Evolutionary conservation across 805 yeast species (phyloP).

Genomic region (Spathaspora passalidarum): DNA sequence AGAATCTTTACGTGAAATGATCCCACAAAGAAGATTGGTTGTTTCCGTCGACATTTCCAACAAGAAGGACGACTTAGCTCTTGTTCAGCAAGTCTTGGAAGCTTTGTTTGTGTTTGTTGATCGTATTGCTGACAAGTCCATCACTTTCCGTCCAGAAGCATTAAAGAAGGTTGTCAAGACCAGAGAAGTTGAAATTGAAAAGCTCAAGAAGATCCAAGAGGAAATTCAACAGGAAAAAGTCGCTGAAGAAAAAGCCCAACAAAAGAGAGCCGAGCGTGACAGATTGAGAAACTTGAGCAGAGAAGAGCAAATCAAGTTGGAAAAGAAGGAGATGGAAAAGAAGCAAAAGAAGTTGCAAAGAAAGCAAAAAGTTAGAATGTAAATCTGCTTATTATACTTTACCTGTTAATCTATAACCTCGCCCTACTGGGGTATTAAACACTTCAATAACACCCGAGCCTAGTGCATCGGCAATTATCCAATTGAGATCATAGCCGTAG

Average conservation of each 20-base stretch:
- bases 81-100: conserved; percentile 47
- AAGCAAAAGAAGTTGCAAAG: conserved; percentile 71
- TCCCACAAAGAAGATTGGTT: conserved; percentile 50
- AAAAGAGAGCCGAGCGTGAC: conserved; percentile 63
- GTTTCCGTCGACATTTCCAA: conserved; percentile 54
- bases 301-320: conserved; percentile 76
- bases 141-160: conserved; percentile 68
- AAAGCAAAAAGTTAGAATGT: conserved; percentile 50
- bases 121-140: conserved; percentile 46
- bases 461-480: conserved; percentile 49
- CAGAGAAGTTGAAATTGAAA: conserved; percentile 70
- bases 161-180: conserved; percentile 71
- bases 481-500: conserved; percentile 47
- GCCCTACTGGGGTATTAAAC: conserved; percentile 51
- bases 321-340: conserved; percentile 76
- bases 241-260: conserved; percentile 68
- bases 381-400: conserved; percentile 24
- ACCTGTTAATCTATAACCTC: conserved; percentile 58
- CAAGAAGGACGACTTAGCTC: conserved; percentile 46
- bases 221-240: conserved; percentile 63
- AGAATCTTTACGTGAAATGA: conserved; percentile 49
- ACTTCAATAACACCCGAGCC: conserved; percentile 54
- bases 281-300: conserved; percentile 55
- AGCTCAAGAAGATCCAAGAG: conserved; percentile 68
- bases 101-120: conserved; percentile 62